These are phyloP conservation scores for Picea glauca DNA, from an alignment of 75 land plant species.

Conservation along the genomic window DNA sequence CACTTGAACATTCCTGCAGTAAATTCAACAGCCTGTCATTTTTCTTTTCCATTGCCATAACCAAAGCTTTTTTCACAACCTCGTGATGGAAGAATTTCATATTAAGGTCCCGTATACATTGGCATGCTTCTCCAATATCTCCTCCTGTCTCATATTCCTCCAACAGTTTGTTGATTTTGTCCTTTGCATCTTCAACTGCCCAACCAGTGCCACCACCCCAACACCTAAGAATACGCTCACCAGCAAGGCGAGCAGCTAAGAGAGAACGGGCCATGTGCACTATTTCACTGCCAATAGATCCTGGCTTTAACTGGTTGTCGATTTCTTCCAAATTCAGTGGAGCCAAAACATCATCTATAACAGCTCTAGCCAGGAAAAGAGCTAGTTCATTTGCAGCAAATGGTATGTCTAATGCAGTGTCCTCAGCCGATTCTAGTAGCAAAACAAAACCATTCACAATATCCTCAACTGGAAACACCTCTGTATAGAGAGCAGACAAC, in stretches of 20 bases:
- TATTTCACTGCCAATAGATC: conserved; percentile 73
- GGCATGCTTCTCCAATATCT: conserved; percentile 78
- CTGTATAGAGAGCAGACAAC: conserved; percentile 49
- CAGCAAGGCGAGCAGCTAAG: conserved; percentile 86
- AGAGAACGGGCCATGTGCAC: conserved; percentile 71
- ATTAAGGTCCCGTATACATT: conserved; percentile 84
- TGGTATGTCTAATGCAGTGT: conserved; percentile 87
- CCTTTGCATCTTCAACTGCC: conserved; percentile 97
- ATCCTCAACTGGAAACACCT: conserved; percentile 51
- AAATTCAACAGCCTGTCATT: conserved; percentile 64
- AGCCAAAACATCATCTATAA: conserved; percentile 87
- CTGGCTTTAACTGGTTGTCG: conserved; percentile 46
- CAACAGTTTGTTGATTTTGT: conserved; percentile 83
- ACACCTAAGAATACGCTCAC: conserved; percentile 89
- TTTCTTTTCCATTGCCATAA: conserved; percentile 98
- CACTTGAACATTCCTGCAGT: conserved; percentile 73
- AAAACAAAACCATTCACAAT: conserved; percentile 74
- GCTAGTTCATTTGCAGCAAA: conserved; percentile 89
- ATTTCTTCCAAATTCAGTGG: conserved; percentile 91
- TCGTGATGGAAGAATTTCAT: conserved; percentile 98
- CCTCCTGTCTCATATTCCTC: conserved; percentile 92
- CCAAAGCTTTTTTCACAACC: conserved; percentile 86
- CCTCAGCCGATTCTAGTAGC: conserved; percentile 89
- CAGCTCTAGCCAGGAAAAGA: conserved; percentile 87
- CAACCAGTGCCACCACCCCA: conserved; percentile 97